Base-by-base conservation (phyloP, 1,139 yeast genomes). In the Zygoascus meyerae region DNA sequence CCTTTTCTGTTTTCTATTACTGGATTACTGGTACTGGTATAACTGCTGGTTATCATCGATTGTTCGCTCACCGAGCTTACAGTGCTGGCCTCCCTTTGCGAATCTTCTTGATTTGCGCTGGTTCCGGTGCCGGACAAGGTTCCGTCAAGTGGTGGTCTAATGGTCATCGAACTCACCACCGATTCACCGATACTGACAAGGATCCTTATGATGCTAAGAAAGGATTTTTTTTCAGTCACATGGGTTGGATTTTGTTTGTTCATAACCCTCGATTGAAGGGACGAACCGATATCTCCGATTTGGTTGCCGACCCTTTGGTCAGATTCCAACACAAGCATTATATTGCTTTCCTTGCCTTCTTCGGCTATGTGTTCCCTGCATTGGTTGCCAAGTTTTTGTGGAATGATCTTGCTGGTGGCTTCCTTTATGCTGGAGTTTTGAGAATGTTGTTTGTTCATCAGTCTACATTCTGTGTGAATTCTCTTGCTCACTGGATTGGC, bases 101-200 rank as follows among this genome's bases (percentile, higher is more conserved):
- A 56, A 55, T 86, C 40, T 75, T 84, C 59, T 83, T 76, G 60
- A 95, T 95, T 39, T 71, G 87, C 41, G 84, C 85, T 56, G 98
- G 98, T 49, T 94, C 95, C 40, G 95, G 95, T 48, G 86, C 97
- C 49, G 89, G 87, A 50, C 95, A 92, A 71, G 98, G 98, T 56
- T 89, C 97, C 44, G 83, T 90, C 67, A 89, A 92, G 71, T 94
- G 98, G 98, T 92, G 98, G 98, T 82, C 94, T 47, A 96, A 92
- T 66, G 84, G 94, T 48, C 98, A 92, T 73, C 82, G 98, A 74
- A 79, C 94, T 55, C 98, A 92, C 72, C 98, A 92, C 74, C 79
- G 98, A 70, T 92, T 84, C 74, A 92, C 97, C 12, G 98, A 92
- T 71, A 92, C 98, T 41, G 75, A 81, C 53, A 84, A 95, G 76